Evolutionary conservation across 2,329 filamentous ascomycete genomes (phyloP).

Genomic region (Teratosphaeria nubilosa): DNA sequence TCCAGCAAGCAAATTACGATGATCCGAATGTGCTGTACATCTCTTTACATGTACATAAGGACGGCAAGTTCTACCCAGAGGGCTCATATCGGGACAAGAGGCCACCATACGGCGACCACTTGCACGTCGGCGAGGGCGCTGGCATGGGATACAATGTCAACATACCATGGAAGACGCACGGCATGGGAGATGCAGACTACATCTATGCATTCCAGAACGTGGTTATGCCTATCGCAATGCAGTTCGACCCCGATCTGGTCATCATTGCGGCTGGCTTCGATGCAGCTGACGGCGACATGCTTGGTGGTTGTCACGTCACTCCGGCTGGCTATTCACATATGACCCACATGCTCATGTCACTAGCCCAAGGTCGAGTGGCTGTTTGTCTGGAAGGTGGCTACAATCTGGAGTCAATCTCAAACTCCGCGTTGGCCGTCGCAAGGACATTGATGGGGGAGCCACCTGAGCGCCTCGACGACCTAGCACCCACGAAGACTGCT

Average conservation of each 20-base stretch:
- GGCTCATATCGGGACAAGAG: constrained; percentile 46
- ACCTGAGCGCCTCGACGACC: constrained; percentile 50
- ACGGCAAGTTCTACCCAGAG: constrained; percentile 75
- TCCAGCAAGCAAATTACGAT: constrained; percentile 91
- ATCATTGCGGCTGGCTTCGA: constrained; percentile 96
- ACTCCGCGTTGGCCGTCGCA: constrained; percentile 83
- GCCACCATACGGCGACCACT: constrained; percentile 47
- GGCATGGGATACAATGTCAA: constrained; percentile 57
- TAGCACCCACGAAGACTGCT: constrained; percentile 40
- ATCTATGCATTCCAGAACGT: constrained; percentile 92
- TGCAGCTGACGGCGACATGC: constrained; percentile 82
- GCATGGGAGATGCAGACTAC: constrained; percentile 94
- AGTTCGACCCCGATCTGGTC: constrained; percentile 89
- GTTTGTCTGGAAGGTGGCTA: constrained; percentile 95
- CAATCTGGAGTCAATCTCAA: constrained; percentile 84
- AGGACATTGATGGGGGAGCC: constrained; percentile 92
- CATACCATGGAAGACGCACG: constrained; percentile 56
- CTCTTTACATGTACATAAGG: constrained; percentile 79
- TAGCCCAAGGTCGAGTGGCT: constrained; percentile 79
- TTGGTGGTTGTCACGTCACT: constrained; percentile 86
- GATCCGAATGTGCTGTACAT: constrained; percentile 95
- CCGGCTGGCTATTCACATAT: constrained; percentile 92
- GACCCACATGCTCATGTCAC: constrained; percentile 97
- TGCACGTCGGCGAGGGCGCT: constrained; percentile 48
- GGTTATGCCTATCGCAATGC: constrained; percentile 88